A percentile compares a stretch with the other conserved stretches of the same genome.
Conservation (phyloP, 1,284 basidiomycete genomes). For the Pseudozyma tsukubaensis region DNA sequence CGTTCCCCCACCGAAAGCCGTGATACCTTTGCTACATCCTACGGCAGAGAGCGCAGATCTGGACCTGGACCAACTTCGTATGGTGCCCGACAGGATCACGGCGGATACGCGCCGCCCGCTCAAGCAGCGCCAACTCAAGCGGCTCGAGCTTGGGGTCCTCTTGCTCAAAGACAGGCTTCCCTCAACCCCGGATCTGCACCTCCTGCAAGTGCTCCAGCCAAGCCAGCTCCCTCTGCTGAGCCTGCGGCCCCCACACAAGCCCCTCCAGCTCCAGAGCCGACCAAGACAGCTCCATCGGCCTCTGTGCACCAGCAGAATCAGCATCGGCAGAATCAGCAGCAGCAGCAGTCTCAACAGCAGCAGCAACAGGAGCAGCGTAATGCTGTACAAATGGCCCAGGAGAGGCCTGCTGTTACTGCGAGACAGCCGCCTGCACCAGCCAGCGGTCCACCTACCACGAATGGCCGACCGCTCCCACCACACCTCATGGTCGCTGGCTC, state of each 20-base stretch:
- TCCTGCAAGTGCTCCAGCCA: slow-evolving; percentile 14
- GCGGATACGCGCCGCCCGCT: slow-evolving; percentile 13
- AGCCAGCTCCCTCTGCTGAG: slow-evolving; percentile 9
- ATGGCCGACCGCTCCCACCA: slow-evolving; percentile 37
- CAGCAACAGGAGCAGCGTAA: slow-evolving; percentile 16
- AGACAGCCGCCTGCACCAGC: slow-evolving; percentile 7
- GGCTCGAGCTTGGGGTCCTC: slow-evolving; percentile 60
- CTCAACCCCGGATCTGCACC: slow-evolving; percentile 45
- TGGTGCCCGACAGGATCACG: slow-evolving; percentile 27
- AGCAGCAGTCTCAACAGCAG: slow-evolving; percentile 16
- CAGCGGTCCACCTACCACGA: slow-evolving; percentile 3
- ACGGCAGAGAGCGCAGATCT: slow-evolving; percentile 39
- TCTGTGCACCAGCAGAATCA: slow-evolving; percentile 15
- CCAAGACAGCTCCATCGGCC: slow-evolving; percentile 8
- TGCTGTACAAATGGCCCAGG: slow-evolving; percentile 6
- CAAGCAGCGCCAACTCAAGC: slow-evolving; percentile 30
- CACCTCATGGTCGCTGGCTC: slow-evolving; percentile 32
- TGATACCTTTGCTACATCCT: slow-evolving; percentile 20
- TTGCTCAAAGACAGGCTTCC: slow-evolving; percentile 59
- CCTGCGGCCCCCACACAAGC: slow-evolving; percentile 16
- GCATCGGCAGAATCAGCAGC: slow-evolving; percentile 17
- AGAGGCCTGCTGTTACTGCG: not conserved
- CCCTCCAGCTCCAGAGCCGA: slow-evolving; percentile 1
- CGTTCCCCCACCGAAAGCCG: slow-evolving; percentile 45
- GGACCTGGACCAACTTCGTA: slow-evolving; percentile 20